Evolutionary conservation across 768 basidiomycete species (phyloP), one percentile per base, ranked within the genome.

Genomic region (Chalciporus chontae): DNA sequence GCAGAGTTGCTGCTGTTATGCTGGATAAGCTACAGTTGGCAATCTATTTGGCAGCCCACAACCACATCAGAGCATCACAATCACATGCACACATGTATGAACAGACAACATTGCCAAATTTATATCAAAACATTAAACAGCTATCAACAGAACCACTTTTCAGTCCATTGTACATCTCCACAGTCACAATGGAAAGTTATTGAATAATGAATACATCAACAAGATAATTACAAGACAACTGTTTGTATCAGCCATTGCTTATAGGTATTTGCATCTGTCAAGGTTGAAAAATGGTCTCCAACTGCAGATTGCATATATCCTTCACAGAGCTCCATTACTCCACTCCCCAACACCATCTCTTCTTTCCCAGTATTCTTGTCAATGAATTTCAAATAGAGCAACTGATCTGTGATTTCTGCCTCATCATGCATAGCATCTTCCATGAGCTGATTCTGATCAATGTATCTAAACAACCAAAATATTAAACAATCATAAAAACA

Each of bases 381-480:
- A 18, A 85, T 72, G 23, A 81, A 77, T 15, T 63, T 66, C 24
- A 68, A 61, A 58, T 87, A 87, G 2, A 83, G 63, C 51, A 79
- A 74, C 27, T 83, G 65, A 51, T 85, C 82, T 59, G 79, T 78
- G 32, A 74, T 65, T 53, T 83, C 83, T n/a, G 75, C 76, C 46
- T 70, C 67, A 32, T 75, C 73, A 42, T 73, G 73, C 26, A 80
- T 79, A 2, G 79, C 74, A 53, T 83, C 80, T 31, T 83, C 69
- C 19, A 87, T 72, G 42, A 84, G 80, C 48, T 84, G 77, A 54
- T 77, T 84, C 61, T 90, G 85, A 59, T 86, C 84, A 57, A 90
- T 83, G 60, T 90, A 88, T 43, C 85, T 87, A 46, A 36, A 4
- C 15, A 13, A 21, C 32, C 18, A 19, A 5, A 36, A 37, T 13